Evolutionary conservation across 306 rosid genomes (phyloP), one percentile per base, ranked within the genome.

Genomic region (Lotus japonicus): DNA sequence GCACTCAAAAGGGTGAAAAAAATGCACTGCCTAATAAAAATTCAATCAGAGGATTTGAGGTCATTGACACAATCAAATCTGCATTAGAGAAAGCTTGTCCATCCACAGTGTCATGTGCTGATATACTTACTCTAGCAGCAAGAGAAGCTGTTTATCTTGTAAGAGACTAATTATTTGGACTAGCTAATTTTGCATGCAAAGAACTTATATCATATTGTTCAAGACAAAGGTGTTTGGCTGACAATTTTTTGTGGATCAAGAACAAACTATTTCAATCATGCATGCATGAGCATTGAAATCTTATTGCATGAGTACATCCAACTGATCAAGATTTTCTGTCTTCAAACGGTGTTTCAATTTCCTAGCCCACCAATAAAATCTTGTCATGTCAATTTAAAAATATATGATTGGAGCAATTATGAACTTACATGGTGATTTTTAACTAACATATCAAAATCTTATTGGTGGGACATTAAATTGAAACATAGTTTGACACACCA

Each of bases 51-150:
- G 99, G 99, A 33, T 88, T 74, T 55, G 96, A 90, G 51, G 86
- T 88, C n/a, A 90, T 88, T 72, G 97, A 90, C 66, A 75, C 56
- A 43, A 94, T 94, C 43, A 94, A 94, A 55, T 72, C 97, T 69
- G 72, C 31, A 6, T 55, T 94, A 58, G 95, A 90, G 83, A 77
- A 69, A 44, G 89, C 82, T 41, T 94, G 99, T 70, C 99, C 99
- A 58, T 82, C 84, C 48, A 82, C 83, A 3, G 99, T 88, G 43
- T 94, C 99, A 60, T 94, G 99, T 51, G 80, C 95, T 55, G 99
- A 90, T 80, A 77, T 90, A 58, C 57, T 90, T 16, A 58, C 99
- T 67, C 89, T 94, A 11, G 96, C 86, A 4, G 84, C 95, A 0
- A 90, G 96, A 82, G 90, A 91, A 48, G 92, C 96, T 44, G 88